Evolutionary conservation across 805 yeast species (phyloP).

Genomic region (Metschnikowia arizonensis): DNA sequence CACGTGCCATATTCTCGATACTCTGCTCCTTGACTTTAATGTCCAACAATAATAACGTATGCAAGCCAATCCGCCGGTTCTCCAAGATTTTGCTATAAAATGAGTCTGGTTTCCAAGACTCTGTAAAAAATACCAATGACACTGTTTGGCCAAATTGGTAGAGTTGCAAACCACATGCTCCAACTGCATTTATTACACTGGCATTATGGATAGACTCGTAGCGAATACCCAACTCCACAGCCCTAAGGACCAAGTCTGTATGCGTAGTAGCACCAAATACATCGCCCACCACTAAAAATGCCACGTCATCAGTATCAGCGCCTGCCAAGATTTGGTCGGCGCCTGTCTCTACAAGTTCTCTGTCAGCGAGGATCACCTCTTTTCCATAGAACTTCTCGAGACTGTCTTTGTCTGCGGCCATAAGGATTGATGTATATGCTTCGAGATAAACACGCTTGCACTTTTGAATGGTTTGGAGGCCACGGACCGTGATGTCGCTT

Average conservation of each 20-base stretch:
- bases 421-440: constrained; percentile 90
- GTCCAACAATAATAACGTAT: constrained; percentile 82
- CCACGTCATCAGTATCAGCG: constrained; percentile 80
- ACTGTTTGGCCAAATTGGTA: constrained; percentile 96
- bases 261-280: constrained; percentile 98
- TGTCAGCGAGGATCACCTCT: constrained; percentile 81
- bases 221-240: constrained; percentile 74
- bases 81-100: constrained; percentile 87
- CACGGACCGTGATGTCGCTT: constrained; percentile 90
- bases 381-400: constrained; percentile 84
- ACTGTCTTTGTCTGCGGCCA: constrained; percentile 79
- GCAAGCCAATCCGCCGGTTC: constrained; percentile 85
- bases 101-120: constrained; percentile 93
- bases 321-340: constrained; percentile 76
- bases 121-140: constrained; percentile 94
- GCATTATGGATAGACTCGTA: constrained; percentile 91
- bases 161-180: constrained; percentile 93
- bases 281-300: constrained; percentile 95
- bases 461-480: constrained; percentile 74
- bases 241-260: constrained; percentile 88
- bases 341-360: constrained; percentile 90
- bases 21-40: constrained; percentile 97
- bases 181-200: constrained; percentile 96
- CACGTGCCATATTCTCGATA: constrained; percentile 89
- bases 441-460: constrained; percentile 92